Percentiles rank a stretch among this genome's conserved stretches.
Evolutionary conservation across 2,329 filamentous ascomycete genomes (phyloP).

Genomic region (Exophiala lecanii-corni): DNA sequence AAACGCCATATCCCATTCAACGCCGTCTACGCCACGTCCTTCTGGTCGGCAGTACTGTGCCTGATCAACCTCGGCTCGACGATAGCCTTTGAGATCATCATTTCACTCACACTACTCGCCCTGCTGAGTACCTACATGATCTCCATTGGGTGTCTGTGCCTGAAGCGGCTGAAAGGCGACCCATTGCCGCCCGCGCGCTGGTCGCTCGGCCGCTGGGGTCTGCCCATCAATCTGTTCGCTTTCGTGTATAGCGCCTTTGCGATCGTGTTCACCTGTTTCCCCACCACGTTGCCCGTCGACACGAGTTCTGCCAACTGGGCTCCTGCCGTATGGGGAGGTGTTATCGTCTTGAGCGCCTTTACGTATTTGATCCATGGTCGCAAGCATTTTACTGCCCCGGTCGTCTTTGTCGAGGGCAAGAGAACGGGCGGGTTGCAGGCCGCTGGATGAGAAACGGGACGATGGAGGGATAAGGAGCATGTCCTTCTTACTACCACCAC

Average conservation of each 20-base stretch:
- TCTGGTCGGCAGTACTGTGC: conserved; percentile 42
- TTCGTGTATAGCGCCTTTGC: conserved; percentile 29
- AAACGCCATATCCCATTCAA: conserved; percentile 39
- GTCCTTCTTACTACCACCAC: too few relatives aligned
- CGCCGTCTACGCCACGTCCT: conserved; percentile 43
- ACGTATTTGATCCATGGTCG: conserved; percentile 20
- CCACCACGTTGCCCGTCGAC: conserved; percentile 24
- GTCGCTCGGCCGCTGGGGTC: conserved; percentile 42
- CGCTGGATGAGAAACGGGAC: conserved; percentile 4
- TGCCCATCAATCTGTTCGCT: conserved; percentile 35
- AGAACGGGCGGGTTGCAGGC: conserved; percentile 11
- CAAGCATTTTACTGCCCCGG: conserved; percentile 18
- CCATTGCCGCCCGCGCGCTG: conserved; percentile 42
- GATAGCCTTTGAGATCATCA: conserved; percentile 41
- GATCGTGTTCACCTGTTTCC: conserved; percentile 32
- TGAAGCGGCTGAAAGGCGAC: conserved; percentile 41
- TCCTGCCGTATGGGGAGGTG: conserved; percentile 18
- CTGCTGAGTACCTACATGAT: conserved; percentile 42
- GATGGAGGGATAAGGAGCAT: too few relatives aligned
- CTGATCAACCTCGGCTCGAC: conserved; percentile 51
- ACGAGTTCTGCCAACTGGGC: conserved; percentile 18
- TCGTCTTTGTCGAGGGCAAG: conserved; percentile 23
- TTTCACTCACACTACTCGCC: conserved; percentile 40
- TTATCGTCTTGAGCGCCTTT: conserved; percentile 12
- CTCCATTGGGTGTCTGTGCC: conserved; percentile 44